Evolutionary conservation across 108 stramenopile species (phyloP).

Genomic region (Hondaea fermentalgiana): DNA sequence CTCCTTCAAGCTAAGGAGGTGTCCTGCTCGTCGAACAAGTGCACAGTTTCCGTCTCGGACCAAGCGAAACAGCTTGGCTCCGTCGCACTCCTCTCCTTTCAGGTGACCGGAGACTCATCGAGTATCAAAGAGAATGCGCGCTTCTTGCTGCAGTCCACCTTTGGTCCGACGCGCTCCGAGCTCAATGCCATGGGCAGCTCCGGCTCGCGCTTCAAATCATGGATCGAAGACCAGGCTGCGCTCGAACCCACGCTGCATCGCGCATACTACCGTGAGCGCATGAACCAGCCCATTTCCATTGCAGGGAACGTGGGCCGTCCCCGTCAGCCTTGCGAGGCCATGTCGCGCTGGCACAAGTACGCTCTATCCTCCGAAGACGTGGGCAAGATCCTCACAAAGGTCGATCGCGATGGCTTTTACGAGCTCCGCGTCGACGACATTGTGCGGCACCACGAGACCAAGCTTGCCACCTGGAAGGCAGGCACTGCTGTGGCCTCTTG

Average conservation of each 20-base stretch:
- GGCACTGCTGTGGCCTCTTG: background rate
- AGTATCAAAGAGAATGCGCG: constrained; percentile 19
- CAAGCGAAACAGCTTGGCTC: no score
- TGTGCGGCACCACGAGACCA: background rate
- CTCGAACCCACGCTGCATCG: constrained; percentile 23
- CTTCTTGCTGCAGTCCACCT: constrained; percentile 56
- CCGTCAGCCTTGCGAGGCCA: background rate
- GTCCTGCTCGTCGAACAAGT: no score
- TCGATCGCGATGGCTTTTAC: background rate
- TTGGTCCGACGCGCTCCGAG: constrained; percentile 40
- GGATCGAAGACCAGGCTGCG: background rate
- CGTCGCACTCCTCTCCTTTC: no score
- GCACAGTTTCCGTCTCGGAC: no score
- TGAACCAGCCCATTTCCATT: constrained; percentile 27
- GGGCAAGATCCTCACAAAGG: background rate
- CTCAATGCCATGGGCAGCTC: background rate
- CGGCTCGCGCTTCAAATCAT: constrained; percentile 22
- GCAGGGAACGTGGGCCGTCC: background rate
- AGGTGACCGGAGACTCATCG: no score
- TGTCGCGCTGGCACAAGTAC: background rate
- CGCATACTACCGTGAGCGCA: constrained; percentile 29
- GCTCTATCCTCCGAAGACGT: background rate
- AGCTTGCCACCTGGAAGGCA: background rate
- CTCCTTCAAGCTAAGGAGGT: no score
- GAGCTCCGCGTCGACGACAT: background rate